phyloP scores from a whole-genome alignment of 2,329 filamentous ascomycete genomes.

The Microsporum ferrugineum region DNA sequence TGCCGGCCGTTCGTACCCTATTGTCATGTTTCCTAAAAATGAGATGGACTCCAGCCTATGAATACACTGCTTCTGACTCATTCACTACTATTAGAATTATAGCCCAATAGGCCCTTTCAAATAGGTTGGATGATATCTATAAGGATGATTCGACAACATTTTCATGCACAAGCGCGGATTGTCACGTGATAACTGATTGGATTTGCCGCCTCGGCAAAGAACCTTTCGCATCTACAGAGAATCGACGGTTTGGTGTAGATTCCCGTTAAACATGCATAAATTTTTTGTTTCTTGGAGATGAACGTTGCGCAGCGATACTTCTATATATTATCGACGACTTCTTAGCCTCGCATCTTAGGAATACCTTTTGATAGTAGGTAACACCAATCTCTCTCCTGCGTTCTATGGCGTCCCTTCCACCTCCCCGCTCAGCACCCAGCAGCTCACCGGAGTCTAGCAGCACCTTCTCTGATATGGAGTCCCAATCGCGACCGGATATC shows the following conservation, averaged over 20 bases:
- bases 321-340: neutral
- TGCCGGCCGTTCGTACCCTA: too few relatives aligned
- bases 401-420: conserved; percentile 26
- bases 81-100: too few relatives aligned
- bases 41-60: too few relatives aligned
- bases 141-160: too few relatives aligned
- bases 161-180: neutral
- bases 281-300: neutral
- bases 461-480: neutral
- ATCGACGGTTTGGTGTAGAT: neutral
- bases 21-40: too few relatives aligned
- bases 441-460: conserved; percentile 18
- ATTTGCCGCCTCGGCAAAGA: neutral
- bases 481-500: neutral
- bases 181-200: neutral
- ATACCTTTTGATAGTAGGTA: too few relatives aligned
- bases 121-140: too few relatives aligned
- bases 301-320: neutral
- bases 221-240: neutral
- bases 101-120: too few relatives aligned
- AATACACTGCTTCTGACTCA: too few relatives aligned
- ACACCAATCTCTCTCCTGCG: neutral
- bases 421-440: conserved; percentile 22
- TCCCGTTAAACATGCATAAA: neutral
- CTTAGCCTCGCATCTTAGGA: neutral